These are phyloP conservation scores for Tulasnella calospora DNA, from an alignment of 768 basidiomycete species.

Conservation along the genomic window DNA sequence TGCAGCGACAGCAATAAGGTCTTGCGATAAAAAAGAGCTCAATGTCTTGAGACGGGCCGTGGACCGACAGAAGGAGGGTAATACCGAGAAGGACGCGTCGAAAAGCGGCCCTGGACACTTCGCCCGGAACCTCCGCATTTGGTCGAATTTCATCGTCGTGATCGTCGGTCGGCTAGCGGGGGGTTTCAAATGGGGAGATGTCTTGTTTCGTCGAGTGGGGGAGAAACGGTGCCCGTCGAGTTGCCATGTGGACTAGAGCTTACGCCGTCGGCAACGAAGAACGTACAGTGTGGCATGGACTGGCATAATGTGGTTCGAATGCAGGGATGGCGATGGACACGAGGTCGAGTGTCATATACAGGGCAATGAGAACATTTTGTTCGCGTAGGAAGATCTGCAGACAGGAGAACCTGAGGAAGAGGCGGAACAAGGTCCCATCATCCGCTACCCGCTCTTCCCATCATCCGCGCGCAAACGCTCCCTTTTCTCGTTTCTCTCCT, in stretches of 20 bases:
- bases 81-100: neutral
- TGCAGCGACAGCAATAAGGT: neutral
- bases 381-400: neutral
- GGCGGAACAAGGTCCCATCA: conserved; percentile 5
- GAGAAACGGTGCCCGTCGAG: neutral
- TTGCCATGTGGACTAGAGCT: neutral
- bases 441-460: neutral
- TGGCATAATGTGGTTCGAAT: neutral
- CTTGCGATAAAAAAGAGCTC: neutral
- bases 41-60: neutral
- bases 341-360: neutral
- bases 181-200: neutral
- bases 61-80: neutral
- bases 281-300: neutral
- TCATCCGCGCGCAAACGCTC: neutral
- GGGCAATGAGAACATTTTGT: too few relatives aligned
- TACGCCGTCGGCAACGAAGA: neutral
- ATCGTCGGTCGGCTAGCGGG: neutral
- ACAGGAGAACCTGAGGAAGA: neutral
- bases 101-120: neutral
- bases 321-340: neutral
- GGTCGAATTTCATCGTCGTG: neutral
- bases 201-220: neutral
- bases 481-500: neutral
- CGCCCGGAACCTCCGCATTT: neutral